phyloP scores from a whole-genome alignment of 75 land plant genomes.

The Larix kaempferi region DNA sequence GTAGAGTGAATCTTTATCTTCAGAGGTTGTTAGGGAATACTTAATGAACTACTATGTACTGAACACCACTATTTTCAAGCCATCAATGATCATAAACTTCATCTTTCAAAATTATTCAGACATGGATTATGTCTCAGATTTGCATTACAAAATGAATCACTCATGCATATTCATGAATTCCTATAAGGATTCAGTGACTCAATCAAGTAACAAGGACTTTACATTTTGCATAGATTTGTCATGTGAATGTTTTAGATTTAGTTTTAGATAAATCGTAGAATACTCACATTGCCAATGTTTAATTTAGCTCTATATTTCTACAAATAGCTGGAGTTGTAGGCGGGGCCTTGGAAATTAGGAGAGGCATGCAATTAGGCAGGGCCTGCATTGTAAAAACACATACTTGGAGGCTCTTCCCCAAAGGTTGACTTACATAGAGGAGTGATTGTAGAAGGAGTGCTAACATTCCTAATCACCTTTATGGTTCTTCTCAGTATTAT shows the following conservation, averaged over 20 bases:
- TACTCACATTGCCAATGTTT: too few relatives aligned
- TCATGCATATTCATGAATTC: not conserved
- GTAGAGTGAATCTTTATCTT: not conserved
- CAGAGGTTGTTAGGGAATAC: not conserved
- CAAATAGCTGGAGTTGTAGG: constrained; percentile 42
- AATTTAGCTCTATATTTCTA: not conserved
- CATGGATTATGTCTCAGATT: not conserved
- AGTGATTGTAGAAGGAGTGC: constrained; percentile 16
- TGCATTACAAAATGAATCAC: not conserved
- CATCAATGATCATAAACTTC: too few relatives aligned
- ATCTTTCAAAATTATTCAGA: not conserved
- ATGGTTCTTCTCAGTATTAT: constrained; percentile 23
- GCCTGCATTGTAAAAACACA: constrained; percentile 35
- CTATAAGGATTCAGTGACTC: not conserved
- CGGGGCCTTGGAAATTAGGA: constrained; percentile 39
- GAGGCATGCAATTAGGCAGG: too few relatives aligned
- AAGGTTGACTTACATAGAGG: constrained; percentile 32
- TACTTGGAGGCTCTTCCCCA: constrained; percentile 41
- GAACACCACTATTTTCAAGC: constrained; percentile 3
- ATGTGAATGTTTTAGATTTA: not conserved
- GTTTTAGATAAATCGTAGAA: too few relatives aligned
- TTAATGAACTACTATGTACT: not conserved
- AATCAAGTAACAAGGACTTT: not conserved
- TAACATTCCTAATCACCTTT: constrained; percentile 30
- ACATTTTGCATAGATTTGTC: not conserved